Conservation (phyloP, 805 yeast genomes). For the Zygoascus tannicola region DNA sequence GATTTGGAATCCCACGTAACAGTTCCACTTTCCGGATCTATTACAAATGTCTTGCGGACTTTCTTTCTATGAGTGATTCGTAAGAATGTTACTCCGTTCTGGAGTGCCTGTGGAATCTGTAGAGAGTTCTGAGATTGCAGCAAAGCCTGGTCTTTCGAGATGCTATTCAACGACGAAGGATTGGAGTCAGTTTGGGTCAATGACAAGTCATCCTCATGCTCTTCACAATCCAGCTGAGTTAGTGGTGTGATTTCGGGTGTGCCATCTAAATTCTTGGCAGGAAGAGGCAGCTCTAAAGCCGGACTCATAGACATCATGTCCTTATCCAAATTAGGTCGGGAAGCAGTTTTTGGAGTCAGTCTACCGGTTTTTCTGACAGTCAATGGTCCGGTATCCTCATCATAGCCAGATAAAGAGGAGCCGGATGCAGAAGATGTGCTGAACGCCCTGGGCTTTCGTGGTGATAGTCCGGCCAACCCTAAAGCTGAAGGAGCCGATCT, state of each 20-base stretch:
- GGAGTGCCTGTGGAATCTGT: constrained; percentile 36
- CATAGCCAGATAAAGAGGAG: too few relatives aligned
- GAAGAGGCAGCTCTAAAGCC: not conserved
- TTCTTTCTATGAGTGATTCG: constrained; percentile 64
- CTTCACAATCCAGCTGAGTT: constrained; percentile 1
- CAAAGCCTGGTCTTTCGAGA: not conserved
- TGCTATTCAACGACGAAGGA: not conserved
- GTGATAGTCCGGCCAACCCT: not conserved
- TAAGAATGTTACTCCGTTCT: constrained; percentile 52
- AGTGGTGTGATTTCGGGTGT: not conserved
- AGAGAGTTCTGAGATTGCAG: constrained; percentile 24
- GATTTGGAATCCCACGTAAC: constrained; percentile 50
- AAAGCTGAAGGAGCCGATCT: not conserved
- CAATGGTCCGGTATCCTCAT: constrained; percentile 14
- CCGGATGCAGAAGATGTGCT: not conserved
- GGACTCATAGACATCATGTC: not conserved
- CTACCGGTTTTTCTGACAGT: constrained; percentile 13
- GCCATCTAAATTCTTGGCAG: not conserved
- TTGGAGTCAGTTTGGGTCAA: not conserved
- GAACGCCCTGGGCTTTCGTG: not conserved
- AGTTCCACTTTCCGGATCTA: constrained; percentile 47
- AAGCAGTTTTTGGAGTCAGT: not conserved
- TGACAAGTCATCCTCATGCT: not conserved
- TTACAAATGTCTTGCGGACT: constrained; percentile 45
- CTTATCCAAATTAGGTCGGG: too few relatives aligned